Base-by-base conservation (phyloP, 257 asterid species). In the Fraxinus anomala region DNA sequence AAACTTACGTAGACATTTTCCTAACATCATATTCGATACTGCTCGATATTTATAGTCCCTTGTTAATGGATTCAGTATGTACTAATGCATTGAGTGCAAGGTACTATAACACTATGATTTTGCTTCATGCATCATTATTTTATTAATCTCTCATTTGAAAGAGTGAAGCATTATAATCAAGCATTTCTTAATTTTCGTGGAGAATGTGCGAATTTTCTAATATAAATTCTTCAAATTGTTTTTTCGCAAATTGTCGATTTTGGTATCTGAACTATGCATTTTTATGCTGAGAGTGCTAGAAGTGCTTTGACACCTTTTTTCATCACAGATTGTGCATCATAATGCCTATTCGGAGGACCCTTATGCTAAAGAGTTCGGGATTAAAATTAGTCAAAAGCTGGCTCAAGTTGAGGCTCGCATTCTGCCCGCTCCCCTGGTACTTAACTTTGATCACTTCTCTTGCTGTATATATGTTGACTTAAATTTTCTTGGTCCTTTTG, bases 391-490 rank as follows among this genome's bases (percentile, higher is more conserved):
- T 77, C 97, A 88, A 66, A 87, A 70, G 84, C 82, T 93, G 56
- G 99, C 98, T 13, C 96, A 91, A 85, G 98, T 96, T 68, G 99
- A 96, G 83, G 99, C 99, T 78, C 98, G 99, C 36, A 88, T 96
- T 69, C 85, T 96, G 66, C 98, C 97, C 51, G 73, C 99, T 61
- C 99, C 99, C 16, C 71, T 92, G 98, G 99, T 96, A 89, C 84
- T 71, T 11, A 12, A 69, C 67, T 68, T 17, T 73, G 19, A 9
- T 8, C 34, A 44, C 24, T 12, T 24, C 28, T 37, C 3, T 17
- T 54, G 34, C 13, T 51, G 33, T 63, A 11, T 10, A 24, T 63
- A 63, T 24, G 34, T 63, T 54, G 16, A 16, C 40, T 63, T 36
- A 9, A 3, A 23, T 24, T 26, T 24, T 63, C 73, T 72, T 68